Base-by-base conservation (phyloP, 2,329 filamentous ascomycete genomes). In the Knufia fluminis region DNA sequence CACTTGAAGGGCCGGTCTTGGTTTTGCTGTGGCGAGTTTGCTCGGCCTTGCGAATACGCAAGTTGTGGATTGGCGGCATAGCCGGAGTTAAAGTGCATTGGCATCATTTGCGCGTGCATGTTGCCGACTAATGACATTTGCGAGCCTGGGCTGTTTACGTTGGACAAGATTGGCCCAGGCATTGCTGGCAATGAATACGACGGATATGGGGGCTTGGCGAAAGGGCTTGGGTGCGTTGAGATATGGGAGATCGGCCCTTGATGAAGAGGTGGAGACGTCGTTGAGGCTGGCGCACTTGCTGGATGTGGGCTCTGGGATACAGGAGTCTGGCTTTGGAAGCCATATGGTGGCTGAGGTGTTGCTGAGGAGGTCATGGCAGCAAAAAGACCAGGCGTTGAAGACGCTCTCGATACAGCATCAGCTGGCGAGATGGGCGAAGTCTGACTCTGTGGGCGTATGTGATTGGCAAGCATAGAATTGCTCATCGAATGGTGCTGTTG, bases 1-100 rank as follows among this genome's bases (percentile, higher is more conserved):
- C 92, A 98, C 67, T 90, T 90, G 73, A 94, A 97, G 0, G 92
- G 92, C 3, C 91, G 80, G 59, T 97, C 91, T 50, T 85, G 83
- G 23, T 77, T 73, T 17, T 71, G 68, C 54, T 75, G 75, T 41
- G 76, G 73, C 50, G 72, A 54, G 78, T 73, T 55, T 76, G 71
- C 50, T 73, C 71, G 53, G 66, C 64, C 17, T 71, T 71, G 17
- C 68, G 64, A 56, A 52, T 87, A 86, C 67, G 90, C 77, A 55
- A 80, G 71, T 43, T 76, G 72, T 36, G 69, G 71, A 59, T 59
- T 80, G 55, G 69, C 79, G 59, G 68, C 74, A 67, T 75, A 82
- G 64, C 69, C 78, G 62, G 70, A 82, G 66, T 80, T 80, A 65
- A 78, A 82, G 3, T 64, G 72, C 49, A 59, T 54, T 3, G 72